A percentile compares a stretch with the other conserved stretches of the same genome.
These are phyloP conservation scores for Solanum boliviense DNA, from an alignment of 257 asterid genomes.

Conservation along the genomic window DNA sequence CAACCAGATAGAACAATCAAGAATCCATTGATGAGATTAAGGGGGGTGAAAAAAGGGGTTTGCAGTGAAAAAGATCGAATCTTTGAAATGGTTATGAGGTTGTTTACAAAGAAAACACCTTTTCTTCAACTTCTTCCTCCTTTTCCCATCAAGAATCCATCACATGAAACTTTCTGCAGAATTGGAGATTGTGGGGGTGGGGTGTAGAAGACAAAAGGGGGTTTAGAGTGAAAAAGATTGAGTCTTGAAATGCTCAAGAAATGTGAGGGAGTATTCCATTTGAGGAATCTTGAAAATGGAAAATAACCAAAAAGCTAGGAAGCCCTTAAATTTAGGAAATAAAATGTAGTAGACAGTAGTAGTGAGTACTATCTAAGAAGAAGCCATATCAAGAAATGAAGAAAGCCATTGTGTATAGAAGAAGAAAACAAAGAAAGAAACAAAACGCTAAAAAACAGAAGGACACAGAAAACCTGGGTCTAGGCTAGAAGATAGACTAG, in stretches of 20 bases:
- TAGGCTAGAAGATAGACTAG: background rate
- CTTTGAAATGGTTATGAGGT: background rate
- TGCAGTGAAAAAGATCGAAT: background rate
- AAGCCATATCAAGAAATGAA: background rate
- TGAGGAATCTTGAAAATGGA: constrained; percentile 9
- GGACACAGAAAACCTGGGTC: constrained; percentile 1
- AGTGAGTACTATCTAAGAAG: background rate
- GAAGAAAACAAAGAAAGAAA: background rate
- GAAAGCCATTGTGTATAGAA: background rate
- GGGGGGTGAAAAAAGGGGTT: background rate
- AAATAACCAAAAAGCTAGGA: background rate
- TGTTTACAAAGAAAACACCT: background rate
- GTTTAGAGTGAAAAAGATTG: background rate
- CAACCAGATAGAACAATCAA: background rate
- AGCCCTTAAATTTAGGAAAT: background rate
- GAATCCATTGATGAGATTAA: background rate
- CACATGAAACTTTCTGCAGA: background rate
- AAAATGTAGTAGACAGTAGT: background rate
- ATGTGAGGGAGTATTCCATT: constrained; percentile 5
- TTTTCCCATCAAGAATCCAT: background rate
- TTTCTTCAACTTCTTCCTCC: background rate
- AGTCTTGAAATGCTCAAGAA: background rate
- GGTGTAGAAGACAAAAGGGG: background rate
- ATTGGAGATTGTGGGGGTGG: background rate
- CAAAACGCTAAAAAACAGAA: background rate